A percentile compares a stretch with the other conserved stretches of the same genome.
Conservation (phyloP, 306 rosid genomes). For the Sphenostylis stenocarpa region DNA sequence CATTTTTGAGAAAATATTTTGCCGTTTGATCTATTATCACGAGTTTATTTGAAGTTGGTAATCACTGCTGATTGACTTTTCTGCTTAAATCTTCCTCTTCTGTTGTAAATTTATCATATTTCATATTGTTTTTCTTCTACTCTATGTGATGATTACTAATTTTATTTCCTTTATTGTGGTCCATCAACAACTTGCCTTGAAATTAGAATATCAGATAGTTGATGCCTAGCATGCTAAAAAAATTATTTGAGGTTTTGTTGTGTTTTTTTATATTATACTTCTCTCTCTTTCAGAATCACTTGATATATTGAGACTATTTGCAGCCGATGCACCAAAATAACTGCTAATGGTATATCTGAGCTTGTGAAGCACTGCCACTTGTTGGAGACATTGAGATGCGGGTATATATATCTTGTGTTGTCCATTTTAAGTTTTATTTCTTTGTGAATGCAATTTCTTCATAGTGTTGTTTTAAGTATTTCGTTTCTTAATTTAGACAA, state of each 20-base stretch:
- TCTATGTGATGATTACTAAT: neutral
- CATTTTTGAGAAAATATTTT: neutral
- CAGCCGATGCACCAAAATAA: constrained; percentile 74
- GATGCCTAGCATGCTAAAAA: constrained; percentile 15
- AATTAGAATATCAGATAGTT: neutral
- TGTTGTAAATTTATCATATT: neutral
- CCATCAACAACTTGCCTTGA: neutral
- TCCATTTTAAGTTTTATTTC: constrained; percentile 16
- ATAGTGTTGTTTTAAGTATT: constrained; percentile 18
- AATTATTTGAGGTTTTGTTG: constrained; percentile 1
- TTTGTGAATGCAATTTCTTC: neutral
- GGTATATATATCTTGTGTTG: constrained; percentile 51
- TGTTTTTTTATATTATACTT: constrained; percentile 28
- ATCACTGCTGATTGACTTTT: constrained; percentile 9
- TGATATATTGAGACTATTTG: constrained; percentile 48
- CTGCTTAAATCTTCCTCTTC: constrained; percentile 22
- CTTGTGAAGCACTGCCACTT: constrained; percentile 69
- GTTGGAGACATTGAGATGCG: constrained; percentile 88
- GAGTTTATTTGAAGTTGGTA: neutral
- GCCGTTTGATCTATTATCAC: neutral
- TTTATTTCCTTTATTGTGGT: constrained; percentile 12
- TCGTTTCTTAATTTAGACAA: neutral
- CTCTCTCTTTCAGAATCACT: constrained; percentile 41
- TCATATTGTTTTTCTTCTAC: constrained; percentile 24
- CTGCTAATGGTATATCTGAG: constrained; percentile 67